A percentile compares a stretch with the other conserved stretches of the same genome.
These are phyloP conservation scores for Chloris gayana DNA, from an alignment of 176 grass and related monocot genomes.

Conservation along the genomic window DNA sequence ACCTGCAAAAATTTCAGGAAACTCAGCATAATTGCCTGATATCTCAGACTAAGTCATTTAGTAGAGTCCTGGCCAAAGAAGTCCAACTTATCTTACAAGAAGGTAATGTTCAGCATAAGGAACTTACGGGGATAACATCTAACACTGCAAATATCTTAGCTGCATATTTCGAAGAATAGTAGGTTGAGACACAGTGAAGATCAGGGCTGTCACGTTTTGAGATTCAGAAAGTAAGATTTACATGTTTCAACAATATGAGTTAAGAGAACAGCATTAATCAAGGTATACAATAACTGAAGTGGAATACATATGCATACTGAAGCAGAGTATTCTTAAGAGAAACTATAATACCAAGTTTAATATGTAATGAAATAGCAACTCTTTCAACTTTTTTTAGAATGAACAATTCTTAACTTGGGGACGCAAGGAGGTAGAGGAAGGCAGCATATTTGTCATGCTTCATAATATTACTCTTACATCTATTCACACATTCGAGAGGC, in stretches of 20 bases:
- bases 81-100: neutral
- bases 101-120: conserved; percentile 8
- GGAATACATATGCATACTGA: neutral
- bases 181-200: conserved; percentile 57
- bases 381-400: neutral
- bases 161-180: conserved; percentile 66
- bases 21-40: neutral
- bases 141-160: conserved; percentile 65
- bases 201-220: conserved; percentile 56
- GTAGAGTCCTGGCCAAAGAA: neutral
- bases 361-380: conserved; percentile 10
- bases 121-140: conserved; percentile 73
- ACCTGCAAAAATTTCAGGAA: conserved; percentile 37
- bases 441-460: neutral
- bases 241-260: conserved; percentile 14
- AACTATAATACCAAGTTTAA: neutral
- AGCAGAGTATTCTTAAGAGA: neutral
- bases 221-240: conserved; percentile 26
- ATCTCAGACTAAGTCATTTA: conserved; percentile 17
- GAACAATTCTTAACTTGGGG: neutral
- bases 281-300: neutral
- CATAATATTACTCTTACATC: neutral
- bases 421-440: neutral
- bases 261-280: conserved; percentile 17
- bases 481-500: too few relatives aligned